A percentile compares a stretch with the other conserved stretches of the same genome.
phyloP scores from a whole-genome alignment of 2,329 filamentous ascomycete species.

The Aspergillus fumigatiaffinis region DNA sequence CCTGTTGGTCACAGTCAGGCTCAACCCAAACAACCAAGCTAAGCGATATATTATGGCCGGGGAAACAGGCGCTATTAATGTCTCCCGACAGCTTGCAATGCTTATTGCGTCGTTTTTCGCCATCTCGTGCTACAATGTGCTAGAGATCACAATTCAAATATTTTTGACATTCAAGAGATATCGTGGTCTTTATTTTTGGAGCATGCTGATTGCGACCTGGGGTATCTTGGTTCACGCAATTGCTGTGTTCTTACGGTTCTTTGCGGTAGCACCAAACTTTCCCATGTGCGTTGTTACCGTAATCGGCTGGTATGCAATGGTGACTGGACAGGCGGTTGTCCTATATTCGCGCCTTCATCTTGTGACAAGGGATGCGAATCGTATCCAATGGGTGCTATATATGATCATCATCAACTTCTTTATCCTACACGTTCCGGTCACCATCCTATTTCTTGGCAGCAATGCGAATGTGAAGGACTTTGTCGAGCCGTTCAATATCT shows the following conservation, averaged over 20 bases:
- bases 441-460: slow-evolving; percentile 30
- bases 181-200: slow-evolving; percentile 46
- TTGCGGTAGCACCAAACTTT: neutral
- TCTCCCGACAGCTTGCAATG: no score
- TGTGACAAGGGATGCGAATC: slow-evolving; percentile 29
- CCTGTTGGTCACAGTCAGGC: no score
- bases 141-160: slow-evolving; percentile 42
- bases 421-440: slow-evolving; percentile 34
- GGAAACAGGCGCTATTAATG: no score
- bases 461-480: slow-evolving; percentile 15
- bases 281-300: slow-evolving; percentile 3
- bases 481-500: slow-evolving; percentile 17
- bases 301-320: slow-evolving; percentile 37
- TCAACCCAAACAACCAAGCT: no score
- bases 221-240: slow-evolving; percentile 33
- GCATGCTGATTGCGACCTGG: slow-evolving; percentile 35
- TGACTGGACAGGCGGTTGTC: slow-evolving; percentile 40
- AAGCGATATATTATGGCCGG: no score
- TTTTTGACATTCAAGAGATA: slow-evolving; percentile 42
- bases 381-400: slow-evolving; percentile 33
- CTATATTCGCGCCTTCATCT: slow-evolving; percentile 46
- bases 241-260: slow-evolving; percentile 18
- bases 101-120: neutral
- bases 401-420: slow-evolving; percentile 40
- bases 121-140: slow-evolving; percentile 34